phyloP scores from a whole-genome alignment of 495 filamentous ascomycete species.

The Cladorrhinum samala region DNA sequence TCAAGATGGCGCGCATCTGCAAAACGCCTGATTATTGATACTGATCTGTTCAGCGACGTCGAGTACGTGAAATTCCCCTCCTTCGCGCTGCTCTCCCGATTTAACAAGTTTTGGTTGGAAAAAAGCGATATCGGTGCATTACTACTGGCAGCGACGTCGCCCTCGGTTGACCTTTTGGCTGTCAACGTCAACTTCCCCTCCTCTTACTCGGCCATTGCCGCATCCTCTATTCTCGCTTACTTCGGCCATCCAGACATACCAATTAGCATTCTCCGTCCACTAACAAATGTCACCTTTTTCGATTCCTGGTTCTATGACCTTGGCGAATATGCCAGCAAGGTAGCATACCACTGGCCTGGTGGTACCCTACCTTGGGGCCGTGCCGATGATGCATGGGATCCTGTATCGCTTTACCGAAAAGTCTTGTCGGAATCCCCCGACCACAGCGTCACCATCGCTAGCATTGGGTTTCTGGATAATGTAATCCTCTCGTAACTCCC shows the following conservation, averaged over 20 bases:
- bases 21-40: conserved; percentile 35
- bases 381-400: conserved; percentile 35
- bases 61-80: conserved; percentile 20
- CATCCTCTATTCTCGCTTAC: conserved; percentile 37
- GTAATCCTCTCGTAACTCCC: conserved; percentile 7
- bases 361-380: conserved; percentile 23
- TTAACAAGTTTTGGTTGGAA: background rate
- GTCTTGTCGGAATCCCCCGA: conserved; percentile 28
- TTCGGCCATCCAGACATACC: conserved; percentile 33
- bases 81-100: background rate
- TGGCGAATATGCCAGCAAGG: conserved; percentile 32
- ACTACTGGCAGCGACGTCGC: conserved; percentile 29
- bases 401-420: conserved; percentile 39
- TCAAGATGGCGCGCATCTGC: background rate
- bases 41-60: conserved; percentile 40
- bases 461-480: conserved; percentile 40
- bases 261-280: conserved; percentile 33
- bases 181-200: conserved; percentile 42
- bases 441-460: conserved; percentile 37
- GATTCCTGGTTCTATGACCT: conserved; percentile 29
- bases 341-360: conserved; percentile 35
- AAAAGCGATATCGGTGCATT: conserved; percentile 32
- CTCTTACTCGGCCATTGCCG: conserved; percentile 35
- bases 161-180: conserved; percentile 30
- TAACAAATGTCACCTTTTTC: conserved; percentile 39